phyloP scores from a whole-genome alignment of 2,329 filamentous ascomycete genomes.

The Microcyclospora tardicrescens region DNA sequence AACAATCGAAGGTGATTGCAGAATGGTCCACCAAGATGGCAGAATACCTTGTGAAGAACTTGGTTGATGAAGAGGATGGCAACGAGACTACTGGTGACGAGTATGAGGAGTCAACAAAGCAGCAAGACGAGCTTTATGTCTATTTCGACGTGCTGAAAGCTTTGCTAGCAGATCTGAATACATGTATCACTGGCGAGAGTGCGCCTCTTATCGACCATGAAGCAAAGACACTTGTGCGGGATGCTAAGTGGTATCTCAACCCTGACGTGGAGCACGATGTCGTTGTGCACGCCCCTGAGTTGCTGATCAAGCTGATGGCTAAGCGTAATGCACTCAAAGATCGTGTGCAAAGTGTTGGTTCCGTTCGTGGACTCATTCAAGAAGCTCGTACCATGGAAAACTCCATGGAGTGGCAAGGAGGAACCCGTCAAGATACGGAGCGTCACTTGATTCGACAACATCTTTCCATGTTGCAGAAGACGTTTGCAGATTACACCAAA shows the following conservation, averaged over 20 bases:
- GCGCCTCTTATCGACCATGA: conserved; percentile 67
- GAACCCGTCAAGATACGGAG: conserved; percentile 48
- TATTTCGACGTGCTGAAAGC: conserved; percentile 70
- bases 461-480: conserved; percentile 44
- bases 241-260: conserved; percentile 15
- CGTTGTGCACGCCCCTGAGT: conserved; percentile 54
- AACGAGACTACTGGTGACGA: conserved; percentile 75
- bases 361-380: conserved; percentile 56
- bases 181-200: conserved; percentile 61
- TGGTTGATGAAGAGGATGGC: conserved; percentile 69
- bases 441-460: conserved; percentile 50
- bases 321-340: conserved; percentile 33
- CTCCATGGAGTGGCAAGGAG: conserved; percentile 45
- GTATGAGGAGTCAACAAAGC: conserved; percentile 73
- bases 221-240: conserved; percentile 33
- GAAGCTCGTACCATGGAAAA: conserved; percentile 54
- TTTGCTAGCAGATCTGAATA: conserved; percentile 64
- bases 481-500: conserved; percentile 41
- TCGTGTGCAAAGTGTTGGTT: conserved; percentile 43
- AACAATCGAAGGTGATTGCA: conserved; percentile 57
- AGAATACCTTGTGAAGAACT: conserved; percentile 55
- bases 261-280: conserved; percentile 43
- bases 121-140: conserved; percentile 78
- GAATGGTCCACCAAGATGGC: conserved; percentile 64
- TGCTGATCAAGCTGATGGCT: conserved; percentile 39